Conservation (phyloP, 768 basidiomycete species). For the Fomitopsis pulvina region DNA sequence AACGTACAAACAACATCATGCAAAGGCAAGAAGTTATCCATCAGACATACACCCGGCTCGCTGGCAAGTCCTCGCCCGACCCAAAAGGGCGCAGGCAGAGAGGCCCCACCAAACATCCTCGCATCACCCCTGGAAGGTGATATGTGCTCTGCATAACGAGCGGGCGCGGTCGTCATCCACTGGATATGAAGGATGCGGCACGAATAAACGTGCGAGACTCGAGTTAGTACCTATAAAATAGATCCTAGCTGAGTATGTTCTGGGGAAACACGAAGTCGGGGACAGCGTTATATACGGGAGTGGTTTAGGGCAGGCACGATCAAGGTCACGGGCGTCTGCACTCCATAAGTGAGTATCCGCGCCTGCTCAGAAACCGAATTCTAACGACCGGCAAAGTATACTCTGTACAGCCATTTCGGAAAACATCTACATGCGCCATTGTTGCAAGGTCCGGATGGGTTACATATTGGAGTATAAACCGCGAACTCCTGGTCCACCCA, state of each 20-base stretch:
- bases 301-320: constrained; percentile 3
- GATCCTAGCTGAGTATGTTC: constrained; percentile 36
- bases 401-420: too few species aligned
- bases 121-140: constrained; percentile 20
- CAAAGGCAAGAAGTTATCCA: constrained; percentile 21
- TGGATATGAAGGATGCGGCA: constrained; percentile 36
- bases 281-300: constrained; percentile 7
- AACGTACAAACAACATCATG: too few species aligned
- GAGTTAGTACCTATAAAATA: constrained; percentile 32
- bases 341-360: too few species aligned
- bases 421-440: too few species aligned
- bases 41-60: constrained; percentile 36
- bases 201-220: constrained; percentile 40
- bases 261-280: constrained; percentile 22
- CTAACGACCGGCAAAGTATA: too few species aligned
- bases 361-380: too few species aligned
- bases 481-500: too few species aligned
- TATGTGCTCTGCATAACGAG: constrained; percentile 37
- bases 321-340: too few species aligned
- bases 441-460: too few species aligned
- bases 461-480: too few species aligned
- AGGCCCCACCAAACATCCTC: constrained; percentile 31
- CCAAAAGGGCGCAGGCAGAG: constrained; percentile 11
- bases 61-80: constrained; percentile 23
- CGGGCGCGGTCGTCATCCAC: constrained; percentile 30